Evolutionary conservation across 139 green algal genomes (phyloP), one percentile per base, ranked within the genome.

Genomic region (Chara braunii): DNA sequence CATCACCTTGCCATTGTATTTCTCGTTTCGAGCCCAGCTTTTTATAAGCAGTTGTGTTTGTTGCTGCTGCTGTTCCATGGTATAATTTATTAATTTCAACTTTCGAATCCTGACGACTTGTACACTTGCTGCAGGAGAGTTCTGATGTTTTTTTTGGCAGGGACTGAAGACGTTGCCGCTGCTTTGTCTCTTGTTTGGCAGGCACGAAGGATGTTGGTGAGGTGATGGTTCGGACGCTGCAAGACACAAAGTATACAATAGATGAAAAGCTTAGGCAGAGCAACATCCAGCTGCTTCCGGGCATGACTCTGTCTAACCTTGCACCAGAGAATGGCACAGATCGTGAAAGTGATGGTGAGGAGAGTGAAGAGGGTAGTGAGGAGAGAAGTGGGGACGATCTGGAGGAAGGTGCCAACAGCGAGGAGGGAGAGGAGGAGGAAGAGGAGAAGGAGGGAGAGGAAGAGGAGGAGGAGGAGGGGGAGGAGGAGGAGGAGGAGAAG

Each of bases 151-250:
- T n/a, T n/a, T n/a, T n/a, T n/a, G n/a, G n/a, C n/a, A n/a, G n/a
- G n/a, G n/a, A n/a, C n/a, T n/a, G n/a, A n/a, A n/a, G n/a, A n/a
- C n/a, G n/a, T n/a, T n/a, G n/a, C n/a, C n/a, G n/a, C n/a, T n/a
- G n/a, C n/a, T n/a, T n/a, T n/a, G n/a, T n/a, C n/a, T n/a, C n/a
- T n/a, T n/a, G n/a, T n/a, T n/a, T n/a, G n/a, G n/a, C n/a, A 11
- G 24, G 11, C 50, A 58, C n/a, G 30, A 53, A 3, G 18, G 51
- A 68, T 12, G 37, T 23, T 29, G 64, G 64, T 4, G 64, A 34
- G 54, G 55, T 59, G 64, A 74, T 97, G 91, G 90, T 97, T 37
- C 66, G 84, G 1, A 65, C 75, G 31, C 89, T 98, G 56, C 84
- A 93, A 65, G 71, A 44, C 34, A 73, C 73, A 31, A 55, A 79